Percentiles rank a stretch among this genome's conserved stretches.
Evolutionary conservation across 306 rosid genomes (phyloP).

Genomic region (Citrullus amarus): DNA sequence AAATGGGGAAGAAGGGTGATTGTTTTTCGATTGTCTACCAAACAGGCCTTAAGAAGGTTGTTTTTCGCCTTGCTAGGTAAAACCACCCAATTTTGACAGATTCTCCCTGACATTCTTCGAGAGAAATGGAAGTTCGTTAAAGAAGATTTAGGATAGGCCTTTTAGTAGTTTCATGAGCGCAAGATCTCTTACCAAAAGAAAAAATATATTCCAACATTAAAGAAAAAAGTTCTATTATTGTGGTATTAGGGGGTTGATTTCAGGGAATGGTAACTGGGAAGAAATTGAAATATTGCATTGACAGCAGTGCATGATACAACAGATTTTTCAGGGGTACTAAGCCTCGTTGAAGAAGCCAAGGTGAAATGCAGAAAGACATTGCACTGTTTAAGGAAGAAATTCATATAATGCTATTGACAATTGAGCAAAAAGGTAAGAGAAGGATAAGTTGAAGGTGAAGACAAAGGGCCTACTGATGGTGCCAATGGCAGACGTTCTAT

Average conservation of each 20-base stretch:
- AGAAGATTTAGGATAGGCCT: no score
- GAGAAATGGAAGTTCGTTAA: not conserved
- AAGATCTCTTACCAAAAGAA: no score
- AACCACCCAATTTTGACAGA: not conserved
- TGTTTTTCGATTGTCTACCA: no score
- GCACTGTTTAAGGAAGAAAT: not conserved
- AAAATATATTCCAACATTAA: no score
- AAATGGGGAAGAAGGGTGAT: no score
- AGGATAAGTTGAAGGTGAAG: not conserved
- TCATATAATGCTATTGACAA: not conserved
- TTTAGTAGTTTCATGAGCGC: no score
- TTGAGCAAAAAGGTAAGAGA: not conserved
- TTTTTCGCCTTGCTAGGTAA: not conserved
- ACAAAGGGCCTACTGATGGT: not conserved
- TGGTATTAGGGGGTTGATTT: not conserved
- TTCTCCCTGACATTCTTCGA: not conserved
- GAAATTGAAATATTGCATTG: not conserved
- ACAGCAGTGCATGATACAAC: not conserved
- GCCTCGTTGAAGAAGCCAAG: not conserved
- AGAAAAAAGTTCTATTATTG: not conserved
- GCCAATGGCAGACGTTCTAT: not conserved
- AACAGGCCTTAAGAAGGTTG: no score
- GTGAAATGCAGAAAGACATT: not conserved
- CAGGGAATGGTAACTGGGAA: not conserved
- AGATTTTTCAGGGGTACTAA: not conserved